Evolutionary conservation across 2,329 filamentous ascomycete genomes (phyloP).

Genomic region (Cytospora leucostoma): DNA sequence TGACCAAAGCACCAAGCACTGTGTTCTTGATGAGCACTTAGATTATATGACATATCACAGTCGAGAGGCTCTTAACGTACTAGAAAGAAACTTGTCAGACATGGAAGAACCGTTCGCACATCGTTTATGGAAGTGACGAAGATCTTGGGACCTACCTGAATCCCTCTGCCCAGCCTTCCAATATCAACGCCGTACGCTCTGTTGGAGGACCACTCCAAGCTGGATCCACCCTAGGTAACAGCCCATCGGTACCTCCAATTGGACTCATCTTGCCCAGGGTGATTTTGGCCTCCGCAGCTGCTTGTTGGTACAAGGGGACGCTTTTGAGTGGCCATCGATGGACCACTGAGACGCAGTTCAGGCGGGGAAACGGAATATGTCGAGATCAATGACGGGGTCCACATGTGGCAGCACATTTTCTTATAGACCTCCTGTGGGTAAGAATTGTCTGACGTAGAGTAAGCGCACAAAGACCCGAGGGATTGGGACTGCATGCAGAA

Average conservation of each 20-base stretch:
- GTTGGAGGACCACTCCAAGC: conserved; percentile 12
- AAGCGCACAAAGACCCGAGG: conserved; percentile 5
- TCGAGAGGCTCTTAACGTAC: conserved; percentile 9
- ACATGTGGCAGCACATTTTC: conserved; percentile 5
- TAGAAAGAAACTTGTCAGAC: not conserved
- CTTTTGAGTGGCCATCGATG: conserved; percentile 2
- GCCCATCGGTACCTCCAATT: conserved; percentile 1
- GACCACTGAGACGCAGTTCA: not conserved
- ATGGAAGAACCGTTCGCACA: not conserved
- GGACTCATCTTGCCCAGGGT: conserved; percentile 19
- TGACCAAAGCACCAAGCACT: conserved; percentile 49
- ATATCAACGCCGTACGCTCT: conserved; percentile 11
- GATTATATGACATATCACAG: not conserved
- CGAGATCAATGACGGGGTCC: not conserved
- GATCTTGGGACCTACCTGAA: conserved; percentile 18
- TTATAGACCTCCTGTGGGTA: not conserved
- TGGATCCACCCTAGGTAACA: not conserved
- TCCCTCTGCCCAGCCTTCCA: conserved; percentile 26
- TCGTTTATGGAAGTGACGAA: not conserved
- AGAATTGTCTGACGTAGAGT: conserved; percentile 13
- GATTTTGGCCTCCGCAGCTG: not conserved
- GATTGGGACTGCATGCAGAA: conserved; percentile 1
- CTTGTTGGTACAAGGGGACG: not conserved
- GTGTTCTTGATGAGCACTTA: not conserved
- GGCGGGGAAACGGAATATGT: not conserved